Percentiles rank a stretch among this genome's conserved stretches.
These are phyloP conservation scores for Cytospora leucostoma DNA, from an alignment of 2,329 filamentous ascomycete genomes.

Conservation along the genomic window DNA sequence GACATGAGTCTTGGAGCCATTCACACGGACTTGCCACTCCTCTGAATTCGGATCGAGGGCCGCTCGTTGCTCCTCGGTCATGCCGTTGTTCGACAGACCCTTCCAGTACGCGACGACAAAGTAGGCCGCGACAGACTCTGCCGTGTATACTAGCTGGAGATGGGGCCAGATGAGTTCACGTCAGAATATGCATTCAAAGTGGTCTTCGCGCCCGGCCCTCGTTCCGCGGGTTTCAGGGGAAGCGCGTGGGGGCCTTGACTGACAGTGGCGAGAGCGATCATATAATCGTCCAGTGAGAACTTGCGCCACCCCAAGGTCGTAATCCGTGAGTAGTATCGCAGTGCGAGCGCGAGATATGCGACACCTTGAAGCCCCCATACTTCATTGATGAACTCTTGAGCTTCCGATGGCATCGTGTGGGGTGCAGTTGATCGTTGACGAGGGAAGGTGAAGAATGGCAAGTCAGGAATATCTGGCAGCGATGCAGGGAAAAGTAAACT, in stretches of 20 bases:
- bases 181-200: background rate
- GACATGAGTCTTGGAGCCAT: constrained; percentile 55
- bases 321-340: constrained; percentile 32
- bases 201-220: background rate
- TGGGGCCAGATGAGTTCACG: background rate
- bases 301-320: constrained; percentile 28
- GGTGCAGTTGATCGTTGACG: constrained; percentile 9
- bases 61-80: constrained; percentile 50
- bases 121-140: constrained; percentile 34
- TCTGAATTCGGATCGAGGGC: constrained; percentile 43
- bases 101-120: constrained; percentile 33
- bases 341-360: constrained; percentile 30
- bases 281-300: constrained; percentile 31
- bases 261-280: constrained; percentile 32
- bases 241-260: constrained; percentile 2
- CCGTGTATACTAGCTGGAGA: constrained; percentile 30
- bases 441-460: background rate
- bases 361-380: constrained; percentile 34
- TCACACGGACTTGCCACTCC: constrained; percentile 46
- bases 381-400: constrained; percentile 30
- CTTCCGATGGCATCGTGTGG: constrained; percentile 22
- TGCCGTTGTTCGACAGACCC: constrained; percentile 39
- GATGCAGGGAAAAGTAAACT: background rate
- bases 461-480: background rate
- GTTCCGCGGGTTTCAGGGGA: background rate